phyloP scores from a whole-genome alignment of 305 asterid species.

The Fraxinus velutina region DNA sequence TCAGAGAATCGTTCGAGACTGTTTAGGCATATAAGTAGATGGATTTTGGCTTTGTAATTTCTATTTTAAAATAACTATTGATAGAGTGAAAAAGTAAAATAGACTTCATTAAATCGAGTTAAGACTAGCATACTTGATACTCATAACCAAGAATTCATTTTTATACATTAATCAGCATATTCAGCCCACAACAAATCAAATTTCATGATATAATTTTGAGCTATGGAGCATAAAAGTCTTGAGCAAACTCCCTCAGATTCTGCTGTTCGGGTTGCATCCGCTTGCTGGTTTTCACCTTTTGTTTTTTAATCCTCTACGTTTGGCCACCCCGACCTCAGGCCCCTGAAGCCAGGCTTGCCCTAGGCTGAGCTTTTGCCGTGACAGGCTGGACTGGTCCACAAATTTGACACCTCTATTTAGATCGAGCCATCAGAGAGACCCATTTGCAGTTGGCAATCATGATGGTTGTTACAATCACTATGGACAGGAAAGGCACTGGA shows the following conservation, averaged over 20 bases:
- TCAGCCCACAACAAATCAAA: not conserved
- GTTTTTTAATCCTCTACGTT: not conserved
- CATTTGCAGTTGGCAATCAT: not conserved
- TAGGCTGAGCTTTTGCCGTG: not conserved
- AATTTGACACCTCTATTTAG: not conserved
- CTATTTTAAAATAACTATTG: not conserved
- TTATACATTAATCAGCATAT: not conserved
- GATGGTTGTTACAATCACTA: not conserved
- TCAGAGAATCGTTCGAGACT: not conserved
- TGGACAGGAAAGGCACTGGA: not conserved
- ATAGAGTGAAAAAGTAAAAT: not conserved
- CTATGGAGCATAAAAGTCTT: conserved; percentile 13
- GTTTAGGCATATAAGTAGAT: not conserved
- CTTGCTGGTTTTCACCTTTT: not conserved
- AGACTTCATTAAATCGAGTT: not conserved
- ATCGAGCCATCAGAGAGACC: not conserved
- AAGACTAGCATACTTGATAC: not conserved
- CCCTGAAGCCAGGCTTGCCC: not conserved
- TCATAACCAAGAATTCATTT: not conserved
- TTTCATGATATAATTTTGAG: not conserved
- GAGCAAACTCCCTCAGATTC: conserved; percentile 33
- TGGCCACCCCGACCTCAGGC: not conserved
- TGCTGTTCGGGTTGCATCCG: conserved; percentile 18
- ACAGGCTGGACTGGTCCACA: not conserved
- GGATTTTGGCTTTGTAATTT: not conserved